phyloP scores from a whole-genome alignment of 176 grass and related monocot genomes.

The Triticum turgidum region DNA sequence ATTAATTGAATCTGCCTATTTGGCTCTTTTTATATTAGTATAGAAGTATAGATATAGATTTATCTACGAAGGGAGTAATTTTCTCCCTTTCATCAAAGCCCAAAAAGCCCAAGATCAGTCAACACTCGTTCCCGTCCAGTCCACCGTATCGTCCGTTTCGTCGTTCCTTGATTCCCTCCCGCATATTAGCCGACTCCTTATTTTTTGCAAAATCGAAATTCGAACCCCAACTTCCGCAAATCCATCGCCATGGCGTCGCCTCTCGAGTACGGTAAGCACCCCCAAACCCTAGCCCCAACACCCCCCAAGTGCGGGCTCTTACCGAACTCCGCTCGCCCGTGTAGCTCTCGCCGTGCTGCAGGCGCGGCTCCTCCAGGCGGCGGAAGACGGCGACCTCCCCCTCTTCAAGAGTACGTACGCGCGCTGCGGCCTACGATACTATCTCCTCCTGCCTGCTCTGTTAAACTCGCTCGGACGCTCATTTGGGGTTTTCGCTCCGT shows the following conservation, averaged over 20 bases:
- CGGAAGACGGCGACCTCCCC: conserved; percentile 1
- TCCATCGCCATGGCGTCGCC: conserved; percentile 7
- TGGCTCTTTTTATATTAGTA: too few relatives aligned
- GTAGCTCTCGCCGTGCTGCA: background rate
- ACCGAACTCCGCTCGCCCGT: background rate
- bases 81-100: too few relatives aligned
- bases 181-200: background rate
- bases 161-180: background rate
- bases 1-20: too few relatives aligned
- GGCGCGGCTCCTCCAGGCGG: conserved; percentile 13
- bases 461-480: background rate
- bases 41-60: too few relatives aligned
- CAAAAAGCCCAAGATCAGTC: background rate
- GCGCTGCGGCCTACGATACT: background rate
- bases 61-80: too few relatives aligned
- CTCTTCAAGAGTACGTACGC: conserved; percentile 8
- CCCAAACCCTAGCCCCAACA: background rate
- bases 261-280: conserved; percentile 1
- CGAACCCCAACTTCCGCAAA: background rate
- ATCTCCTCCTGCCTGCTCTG: background rate
- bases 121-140: background rate
- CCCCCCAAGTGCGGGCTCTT: background rate
- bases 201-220: background rate
- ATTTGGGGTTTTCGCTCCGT: background rate
- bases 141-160: background rate